Evolutionary conservation across 495 filamentous ascomycete species (phyloP), one percentile per base, ranked within the genome.

Genomic region (Choiromyces venosus): DNA sequence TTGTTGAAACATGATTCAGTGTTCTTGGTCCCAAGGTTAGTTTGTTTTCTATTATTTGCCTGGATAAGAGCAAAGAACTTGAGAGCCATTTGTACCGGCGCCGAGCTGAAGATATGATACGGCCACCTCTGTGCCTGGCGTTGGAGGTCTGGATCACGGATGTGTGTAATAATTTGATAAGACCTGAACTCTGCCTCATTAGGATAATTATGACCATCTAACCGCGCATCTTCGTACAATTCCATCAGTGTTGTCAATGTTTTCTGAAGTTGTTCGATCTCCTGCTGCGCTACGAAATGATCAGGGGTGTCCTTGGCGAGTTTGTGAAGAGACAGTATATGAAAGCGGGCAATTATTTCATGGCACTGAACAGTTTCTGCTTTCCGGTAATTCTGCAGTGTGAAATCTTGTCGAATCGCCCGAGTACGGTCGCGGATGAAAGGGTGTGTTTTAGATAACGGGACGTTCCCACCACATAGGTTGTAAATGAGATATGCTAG

Each of bases 351-450:
- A 70, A 97, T 97, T 21, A 90, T 87, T 82, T 98, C 95, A 52
- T 96, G 90, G 79, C 93, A 96, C 46, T 91, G 89, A 1, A 97
- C 88, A 40, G 93, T 85, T 76, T 92, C 89, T 38, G 71, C 75
- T 69, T 77, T 77, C 72, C 71, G 61, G 52, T 81, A 81, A 35
- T 81, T 79, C 77, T 97, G 93, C 68, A 97, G 92, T 1, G 93
- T 94, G 77, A 97, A 96, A 81, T 99, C 96, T 74, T 95, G 94
- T 38, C 96, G 89, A 72, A 99, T 91, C 9, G 92, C 93, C 71
- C 96, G 86, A 33, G 94, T 97, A 33, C 96, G 88, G 82, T 98
- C 94, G 92, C 96, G 97, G 25, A 98, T 87, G 74, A 95, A 98
- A 78, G 90, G 90, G 81, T 97, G 93, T 52, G 92, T 87, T 4